Base-by-base conservation (phyloP, 2,329 filamentous ascomycete species). In the Cercospora citrullina region DNA sequence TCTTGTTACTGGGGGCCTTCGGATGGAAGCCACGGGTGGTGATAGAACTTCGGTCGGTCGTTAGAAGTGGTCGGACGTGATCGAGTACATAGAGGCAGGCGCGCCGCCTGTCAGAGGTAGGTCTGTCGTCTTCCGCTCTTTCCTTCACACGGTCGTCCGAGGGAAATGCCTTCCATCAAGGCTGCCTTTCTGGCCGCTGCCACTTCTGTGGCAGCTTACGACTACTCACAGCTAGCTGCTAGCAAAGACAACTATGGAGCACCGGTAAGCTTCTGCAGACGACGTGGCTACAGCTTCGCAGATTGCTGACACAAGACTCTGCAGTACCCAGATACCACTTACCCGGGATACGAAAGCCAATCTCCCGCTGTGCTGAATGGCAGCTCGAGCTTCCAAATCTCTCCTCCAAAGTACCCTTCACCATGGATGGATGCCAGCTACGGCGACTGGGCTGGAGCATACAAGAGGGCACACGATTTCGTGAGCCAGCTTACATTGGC, bases 361-460 rank as follows among this genome's bases (percentile, higher is more conserved):
- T 72, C 74, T 33, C 75, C 75, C 12, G 68, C 71, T 14, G 73
- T 72, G 6, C 67, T 71, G 4, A 69, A 69, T 16, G 75, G 75
- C 5, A 73, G 71, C 33, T 68, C 70, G 3, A 68, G 65, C 60
- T 73, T 71, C 59, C 75, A 76, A 60, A 55, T 18, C 59, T 72
- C 69, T 45, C 75, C 75, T 28, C 74, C 74, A 5, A 71, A 71
- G 31, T 74, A 73, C 63, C 75, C 75, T 33, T 75, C 73, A 18
- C 75, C 75, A 63, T 76, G 75, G 75, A 71, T 69, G 30, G 68
- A 72, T 48, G 10, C 51, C n/a, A 74, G 73, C 36, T 55, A 67
- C 14, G 91, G 90, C 9, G 81, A 86, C 51, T 79, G 77, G 77
- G 63, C 67, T 23, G 68, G 68, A 26, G 75, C 76, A n/a, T 78